Conservation (phyloP, 192 early-diverging fungal genomes). For the Dissophora ornata region DNA sequence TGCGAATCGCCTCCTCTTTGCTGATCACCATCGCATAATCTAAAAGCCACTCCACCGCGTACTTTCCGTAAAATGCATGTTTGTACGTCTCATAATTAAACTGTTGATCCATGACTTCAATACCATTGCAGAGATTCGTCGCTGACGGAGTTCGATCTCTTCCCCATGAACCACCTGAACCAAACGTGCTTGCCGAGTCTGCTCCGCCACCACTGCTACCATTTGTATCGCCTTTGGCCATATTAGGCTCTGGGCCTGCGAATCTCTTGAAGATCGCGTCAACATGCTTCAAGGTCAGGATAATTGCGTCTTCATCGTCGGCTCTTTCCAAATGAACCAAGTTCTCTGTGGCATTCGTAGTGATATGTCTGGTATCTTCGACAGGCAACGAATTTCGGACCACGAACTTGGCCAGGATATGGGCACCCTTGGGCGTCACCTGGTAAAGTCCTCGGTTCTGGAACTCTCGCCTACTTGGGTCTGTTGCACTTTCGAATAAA, state of each 20-base stretch:
- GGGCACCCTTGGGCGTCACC: slow-evolving; percentile 62
- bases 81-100: slow-evolving; percentile 41
- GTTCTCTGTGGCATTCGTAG: slow-evolving; percentile 47
- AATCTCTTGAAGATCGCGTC: slow-evolving; percentile 58
- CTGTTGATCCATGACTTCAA: slow-evolving; percentile 58
- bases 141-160: slow-evolving; percentile 16
- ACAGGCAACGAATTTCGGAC: slow-evolving; percentile 46
- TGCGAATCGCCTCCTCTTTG: slow-evolving; percentile 58
- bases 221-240: slow-evolving; percentile 8
- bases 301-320: slow-evolving; percentile 61
- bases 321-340: slow-evolving; percentile 56
- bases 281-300: slow-evolving; percentile 51
- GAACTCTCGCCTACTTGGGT: slow-evolving; percentile 57
- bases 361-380: slow-evolving; percentile 41
- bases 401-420: slow-evolving; percentile 62
- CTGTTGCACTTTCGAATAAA: slow-evolving; percentile 56
- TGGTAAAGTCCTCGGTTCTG: slow-evolving; percentile 59
- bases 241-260: slow-evolving; percentile 56
- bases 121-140: slow-evolving; percentile 50
- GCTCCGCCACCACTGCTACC: too few species aligned
- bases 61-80: slow-evolving; percentile 60
- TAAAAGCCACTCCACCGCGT: slow-evolving; percentile 62
- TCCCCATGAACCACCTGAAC: too few species aligned
- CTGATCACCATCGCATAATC: slow-evolving; percentile 63
- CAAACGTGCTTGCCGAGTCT: too few species aligned